Base-by-base conservation (phyloP, 2,329 filamentous ascomycete species). In the Diaporthe velutina region DNA sequence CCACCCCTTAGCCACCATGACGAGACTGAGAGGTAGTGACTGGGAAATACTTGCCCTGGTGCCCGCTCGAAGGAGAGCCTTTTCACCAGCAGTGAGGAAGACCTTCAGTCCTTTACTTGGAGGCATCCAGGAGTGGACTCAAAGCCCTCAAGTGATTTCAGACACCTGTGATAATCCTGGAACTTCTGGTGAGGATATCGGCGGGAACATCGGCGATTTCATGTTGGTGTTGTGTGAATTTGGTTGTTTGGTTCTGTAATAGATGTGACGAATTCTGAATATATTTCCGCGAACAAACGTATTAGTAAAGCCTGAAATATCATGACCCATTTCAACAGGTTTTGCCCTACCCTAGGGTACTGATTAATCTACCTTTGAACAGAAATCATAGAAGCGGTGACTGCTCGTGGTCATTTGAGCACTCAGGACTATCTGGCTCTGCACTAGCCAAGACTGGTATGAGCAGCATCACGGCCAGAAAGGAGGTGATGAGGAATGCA, bases 301-400 rank as follows among this genome's bases (percentile, higher is more conserved):
- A 48, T n/a, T n/a, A n/a, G n/a, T n/a, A n/a, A n/a, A n/a, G n/a
- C n/a, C n/a, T n/a, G n/a, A n/a, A n/a, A n/a, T n/a, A n/a, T n/a
- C n/a, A n/a, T n/a, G n/a, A n/a, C n/a, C n/a, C n/a, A n/a, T n/a
- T 10, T 48, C 0, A 48, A 22, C 2, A 10, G 1, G 2, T 48
- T 4, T 17, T 42, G 40, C 40, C 17, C 13, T n/a, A n/a, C n/a
- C n/a, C n/a, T n/a, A n/a, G n/a, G n/a, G n/a, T 19, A 17, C 17
- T 19, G 13, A 42, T 17, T 19, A 42, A 42, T 42, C 19, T 19
- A 10, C 45, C 3, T 4, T 48, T 2, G 19, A 10, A 12, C 2
- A 19, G 22, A 2, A 22, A 10, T 17, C 19, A 12, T 33, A 57
- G 48, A 12, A n/a, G 54, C 9, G 30, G 17, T 10, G 30, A 57